These are phyloP conservation scores for Lentinula edodes DNA, from an alignment of 768 basidiomycete genomes.

Conservation along the genomic window DNA sequence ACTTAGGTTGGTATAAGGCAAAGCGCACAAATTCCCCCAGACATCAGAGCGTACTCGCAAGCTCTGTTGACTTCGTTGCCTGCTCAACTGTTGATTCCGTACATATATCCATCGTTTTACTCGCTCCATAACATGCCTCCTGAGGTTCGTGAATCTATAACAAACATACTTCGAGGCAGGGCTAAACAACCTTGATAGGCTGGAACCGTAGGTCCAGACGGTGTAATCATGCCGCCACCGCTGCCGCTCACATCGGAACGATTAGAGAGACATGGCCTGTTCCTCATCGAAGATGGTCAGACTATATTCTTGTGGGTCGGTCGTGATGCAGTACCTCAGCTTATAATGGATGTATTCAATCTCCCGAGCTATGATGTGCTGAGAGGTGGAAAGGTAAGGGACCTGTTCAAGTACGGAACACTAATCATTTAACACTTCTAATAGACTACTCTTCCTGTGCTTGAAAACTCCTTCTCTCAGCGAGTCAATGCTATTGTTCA, in stretches of 20 bases:
- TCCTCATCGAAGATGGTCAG: constrained; percentile 96
- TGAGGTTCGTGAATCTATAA: constrained; percentile 45
- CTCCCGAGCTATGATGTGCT: constrained; percentile 83
- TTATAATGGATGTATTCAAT: constrained; percentile 91
- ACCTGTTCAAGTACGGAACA: neutral
- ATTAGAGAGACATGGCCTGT: constrained; percentile 91
- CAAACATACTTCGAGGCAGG: neutral
- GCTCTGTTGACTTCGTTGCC: constrained; percentile 87
- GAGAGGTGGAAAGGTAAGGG: constrained; percentile 84
- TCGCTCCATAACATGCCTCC: constrained; percentile 94
- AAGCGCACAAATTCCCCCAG: constrained; percentile 95
- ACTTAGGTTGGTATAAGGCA: constrained; percentile 86
- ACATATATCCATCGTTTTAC: constrained; percentile 94
- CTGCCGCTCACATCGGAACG: constrained; percentile 93
- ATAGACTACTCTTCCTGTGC: constrained; percentile 80
- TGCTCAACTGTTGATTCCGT: constrained; percentile 86
- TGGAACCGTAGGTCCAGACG: constrained; percentile 86
- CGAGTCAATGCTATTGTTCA: constrained; percentile 90
- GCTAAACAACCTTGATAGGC: constrained; percentile 39
- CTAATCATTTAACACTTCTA: neutral
- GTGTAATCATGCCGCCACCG: constrained; percentile 76
- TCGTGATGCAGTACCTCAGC: constrained; percentile 95
- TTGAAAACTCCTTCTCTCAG: constrained; percentile 95
- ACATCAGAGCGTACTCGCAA: constrained; percentile 94
- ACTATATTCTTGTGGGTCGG: constrained; percentile 98